Evolutionary conservation across 2,329 filamentous ascomycete genomes (phyloP).

Genomic region (Monilinia vaccinii-corymbosi): DNA sequence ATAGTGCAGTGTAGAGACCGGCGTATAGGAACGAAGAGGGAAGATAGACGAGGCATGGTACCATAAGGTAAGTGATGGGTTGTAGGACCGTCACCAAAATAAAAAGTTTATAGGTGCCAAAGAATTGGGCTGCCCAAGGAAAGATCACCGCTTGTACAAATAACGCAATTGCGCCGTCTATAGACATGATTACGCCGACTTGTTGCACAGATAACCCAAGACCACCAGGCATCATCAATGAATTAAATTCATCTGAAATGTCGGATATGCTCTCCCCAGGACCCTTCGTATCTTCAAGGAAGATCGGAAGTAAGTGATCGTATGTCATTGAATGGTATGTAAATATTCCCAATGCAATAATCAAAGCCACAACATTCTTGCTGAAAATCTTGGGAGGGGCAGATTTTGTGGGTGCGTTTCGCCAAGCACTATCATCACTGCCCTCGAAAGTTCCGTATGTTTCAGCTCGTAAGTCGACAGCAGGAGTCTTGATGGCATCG

Average conservation of each 20-base stretch:
- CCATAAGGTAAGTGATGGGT: conserved; percentile 50
- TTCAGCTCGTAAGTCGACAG: conserved; percentile 66
- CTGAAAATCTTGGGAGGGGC: conserved; percentile 42
- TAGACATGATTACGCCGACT: conserved; percentile 52
- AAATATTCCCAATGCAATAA: conserved; percentile 79
- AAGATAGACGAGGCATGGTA: conserved; percentile 49
- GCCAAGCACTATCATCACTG: conserved; percentile 25
- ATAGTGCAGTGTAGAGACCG: conserved; percentile 42
- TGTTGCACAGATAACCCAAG: conserved; percentile 53
- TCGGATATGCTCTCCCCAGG: conserved; percentile 19
- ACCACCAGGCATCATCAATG: conserved; percentile 51
- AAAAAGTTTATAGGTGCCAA: conserved; percentile 52
- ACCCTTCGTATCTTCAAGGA: conserved; percentile 68
- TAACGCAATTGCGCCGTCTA: conserved; percentile 50
- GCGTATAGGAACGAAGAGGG: conserved; percentile 41
- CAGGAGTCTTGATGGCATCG: conserved; percentile 62
- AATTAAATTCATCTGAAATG: conserved; percentile 27
- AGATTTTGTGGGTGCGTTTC: conserved; percentile 25
- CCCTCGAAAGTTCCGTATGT: conserved; percentile 64
- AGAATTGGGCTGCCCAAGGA: conserved; percentile 45
- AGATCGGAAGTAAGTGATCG: conserved; percentile 86
- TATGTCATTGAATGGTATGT: conserved; percentile 95
- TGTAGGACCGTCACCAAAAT: conserved; percentile 50
- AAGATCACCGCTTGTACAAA: conserved; percentile 53
- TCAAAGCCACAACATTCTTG: conserved; percentile 61